phyloP scores from a whole-genome alignment of 1,139 yeast genomes.

The Geotrichum klebahnii region DNA sequence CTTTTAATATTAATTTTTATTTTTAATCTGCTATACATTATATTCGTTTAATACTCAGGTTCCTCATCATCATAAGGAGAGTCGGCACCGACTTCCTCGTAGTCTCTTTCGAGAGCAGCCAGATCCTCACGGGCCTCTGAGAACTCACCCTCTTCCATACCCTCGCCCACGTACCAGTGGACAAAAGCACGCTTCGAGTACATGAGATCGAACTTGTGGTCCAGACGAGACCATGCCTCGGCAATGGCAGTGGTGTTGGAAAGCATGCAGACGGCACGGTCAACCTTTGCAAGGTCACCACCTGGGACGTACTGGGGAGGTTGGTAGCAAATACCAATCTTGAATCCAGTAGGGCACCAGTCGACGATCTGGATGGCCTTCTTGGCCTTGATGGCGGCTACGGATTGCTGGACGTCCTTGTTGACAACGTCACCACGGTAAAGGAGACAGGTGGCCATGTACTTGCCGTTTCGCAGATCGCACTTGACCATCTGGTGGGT shows the following conservation, averaged over 20 bases:
- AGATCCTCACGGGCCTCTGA: conserved; percentile 46
- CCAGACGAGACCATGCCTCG: conserved; percentile 43
- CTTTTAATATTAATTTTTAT: no score
- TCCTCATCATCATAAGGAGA: conserved; percentile 40
- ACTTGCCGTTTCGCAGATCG: conserved; percentile 44
- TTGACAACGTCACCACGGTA: conserved; percentile 46
- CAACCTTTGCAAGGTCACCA: no score
- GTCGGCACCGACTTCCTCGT: conserved; percentile 46
- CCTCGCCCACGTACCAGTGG: conserved; percentile 48
- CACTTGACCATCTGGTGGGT: conserved; percentile 47
- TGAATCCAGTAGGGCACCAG: conserved; percentile 45
- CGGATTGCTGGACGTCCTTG: conserved; percentile 47
- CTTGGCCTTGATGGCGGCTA: conserved; percentile 38
- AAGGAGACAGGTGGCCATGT: conserved; percentile 45
- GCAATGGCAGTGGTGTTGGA: conserved; percentile 47
- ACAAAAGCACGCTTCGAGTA: conserved; percentile 46
- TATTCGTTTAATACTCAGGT: no score
- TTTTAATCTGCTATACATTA: no score
- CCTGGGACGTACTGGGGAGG: no score
- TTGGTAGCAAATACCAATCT: conserved; percentile 44
- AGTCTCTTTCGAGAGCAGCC: conserved; percentile 43
- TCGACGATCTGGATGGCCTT: conserved; percentile 43
- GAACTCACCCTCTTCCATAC: conserved; percentile 48
- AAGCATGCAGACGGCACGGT: conserved; percentile 45
- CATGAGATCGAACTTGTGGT: conserved; percentile 44